phyloP scores from a whole-genome alignment of 2,329 filamentous ascomycete genomes.

The Cordyceps fumosorosea region DNA sequence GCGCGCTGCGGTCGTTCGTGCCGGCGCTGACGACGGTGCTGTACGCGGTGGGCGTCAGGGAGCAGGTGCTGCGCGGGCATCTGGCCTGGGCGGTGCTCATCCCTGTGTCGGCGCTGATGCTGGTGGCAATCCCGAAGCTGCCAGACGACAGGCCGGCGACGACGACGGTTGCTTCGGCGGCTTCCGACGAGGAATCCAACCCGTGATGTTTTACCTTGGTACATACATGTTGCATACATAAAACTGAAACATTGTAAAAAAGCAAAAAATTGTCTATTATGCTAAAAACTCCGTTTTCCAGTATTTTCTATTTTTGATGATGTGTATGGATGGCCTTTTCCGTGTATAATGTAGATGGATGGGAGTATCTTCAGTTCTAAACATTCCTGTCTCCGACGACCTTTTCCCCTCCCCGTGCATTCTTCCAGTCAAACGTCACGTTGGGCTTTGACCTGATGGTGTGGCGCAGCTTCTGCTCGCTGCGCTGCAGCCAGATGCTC shows the following conservation, averaged over 20 bases:
- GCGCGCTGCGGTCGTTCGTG: constrained; percentile 56
- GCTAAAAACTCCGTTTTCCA: background rate
- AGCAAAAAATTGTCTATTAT: background rate
- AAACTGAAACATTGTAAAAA: background rate
- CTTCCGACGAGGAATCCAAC: background rate
- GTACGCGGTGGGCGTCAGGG: constrained; percentile 59
- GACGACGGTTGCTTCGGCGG: background rate
- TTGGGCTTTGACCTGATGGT: constrained; percentile 35
- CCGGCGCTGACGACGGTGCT: constrained; percentile 61
- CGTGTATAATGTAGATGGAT: background rate
- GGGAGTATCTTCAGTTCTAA: background rate
- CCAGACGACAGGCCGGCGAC: constrained; percentile 19
- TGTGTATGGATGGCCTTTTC: background rate
- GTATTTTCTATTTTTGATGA: background rate
- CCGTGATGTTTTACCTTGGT: background rate
- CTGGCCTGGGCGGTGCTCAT: constrained; percentile 29
- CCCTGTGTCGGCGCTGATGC: constrained; percentile 24
- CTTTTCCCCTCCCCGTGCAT: constrained; percentile 9
- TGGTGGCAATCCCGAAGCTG: constrained; percentile 21
- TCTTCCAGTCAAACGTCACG: constrained; percentile 28
- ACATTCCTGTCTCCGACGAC: constrained; percentile 2
- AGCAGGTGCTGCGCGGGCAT: constrained; percentile 57
- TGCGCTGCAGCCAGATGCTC: constrained; percentile 33
- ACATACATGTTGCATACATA: background rate
- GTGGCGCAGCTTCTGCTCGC: constrained; percentile 32